Evolutionary conservation across 331 rosid genomes (phyloP).

Genomic region (Acacia pycnantha): DNA sequence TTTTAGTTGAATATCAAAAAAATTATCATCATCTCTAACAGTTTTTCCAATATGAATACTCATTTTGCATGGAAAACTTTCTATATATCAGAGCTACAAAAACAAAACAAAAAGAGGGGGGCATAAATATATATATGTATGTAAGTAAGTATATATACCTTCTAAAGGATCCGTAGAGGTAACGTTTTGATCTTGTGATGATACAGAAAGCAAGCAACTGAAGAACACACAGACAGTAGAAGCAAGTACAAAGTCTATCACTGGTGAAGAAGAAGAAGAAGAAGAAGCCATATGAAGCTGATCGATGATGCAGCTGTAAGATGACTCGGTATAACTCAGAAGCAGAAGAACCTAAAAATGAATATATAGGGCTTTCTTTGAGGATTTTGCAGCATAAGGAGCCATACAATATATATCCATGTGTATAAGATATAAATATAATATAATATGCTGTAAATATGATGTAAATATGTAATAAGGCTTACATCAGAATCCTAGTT

Average conservation of each 20-base stretch:
- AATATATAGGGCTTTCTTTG: background rate
- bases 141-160: slow-evolving; percentile 30
- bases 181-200: slow-evolving; percentile 51
- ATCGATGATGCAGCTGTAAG: background rate
- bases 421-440: background rate
- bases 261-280: background rate
- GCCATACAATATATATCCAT: background rate
- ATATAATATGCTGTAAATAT: too few species aligned
- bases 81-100: too few species aligned
- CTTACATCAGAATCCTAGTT: too few species aligned
- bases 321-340: background rate
- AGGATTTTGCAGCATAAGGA: background rate
- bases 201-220: slow-evolving; percentile 23
- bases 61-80: too few species aligned
- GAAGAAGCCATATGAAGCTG: background rate
- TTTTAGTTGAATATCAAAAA: too few species aligned
- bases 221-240: slow-evolving; percentile 31
- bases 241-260: background rate
- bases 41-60: too few species aligned
- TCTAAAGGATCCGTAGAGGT: slow-evolving; percentile 57
- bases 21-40: too few species aligned
- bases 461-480: too few species aligned
- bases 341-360: background rate
- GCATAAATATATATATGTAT: too few species aligned
- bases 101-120: background rate